Conservation (phyloP, 352 stramenopile genomes). For the Globisporangium irregulare region DNA sequence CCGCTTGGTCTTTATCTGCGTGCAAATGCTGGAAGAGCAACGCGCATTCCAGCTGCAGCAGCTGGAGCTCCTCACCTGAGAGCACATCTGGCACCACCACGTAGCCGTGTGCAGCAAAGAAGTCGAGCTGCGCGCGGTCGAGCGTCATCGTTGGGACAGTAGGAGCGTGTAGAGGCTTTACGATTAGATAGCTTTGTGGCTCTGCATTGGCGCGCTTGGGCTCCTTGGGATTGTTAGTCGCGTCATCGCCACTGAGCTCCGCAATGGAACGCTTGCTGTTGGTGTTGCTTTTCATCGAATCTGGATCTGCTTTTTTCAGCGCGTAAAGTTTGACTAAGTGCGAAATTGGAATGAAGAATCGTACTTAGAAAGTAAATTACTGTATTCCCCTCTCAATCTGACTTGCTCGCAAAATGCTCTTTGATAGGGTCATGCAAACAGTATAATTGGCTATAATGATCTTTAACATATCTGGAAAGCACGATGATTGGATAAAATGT, state of each 20-base stretch:
- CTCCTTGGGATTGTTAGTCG: not conserved
- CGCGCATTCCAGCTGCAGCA: constrained; percentile 38
- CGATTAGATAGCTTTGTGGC: not conserved
- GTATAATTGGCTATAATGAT: not conserved
- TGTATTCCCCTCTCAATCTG: not conserved
- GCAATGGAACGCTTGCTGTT: not conserved
- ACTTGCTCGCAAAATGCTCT: not conserved
- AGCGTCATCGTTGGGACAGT: not conserved
- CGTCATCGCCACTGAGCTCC: not conserved
- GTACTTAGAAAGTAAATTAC: not conserved
- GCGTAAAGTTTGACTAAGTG: not conserved
- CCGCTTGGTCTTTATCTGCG: constrained; percentile 9
- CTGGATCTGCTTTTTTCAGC: not conserved
- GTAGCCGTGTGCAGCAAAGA: constrained; percentile 22
- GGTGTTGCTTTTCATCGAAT: not conserved
- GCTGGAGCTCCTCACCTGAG: constrained; percentile 30
- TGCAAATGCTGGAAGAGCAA: constrained; percentile 21
- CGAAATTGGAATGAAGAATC: not conserved
- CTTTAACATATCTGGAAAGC: not conserved
- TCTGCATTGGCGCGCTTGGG: not conserved
- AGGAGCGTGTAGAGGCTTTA: too few species aligned
- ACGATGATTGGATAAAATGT: not conserved
- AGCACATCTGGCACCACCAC: constrained; percentile 33
- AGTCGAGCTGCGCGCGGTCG: not conserved
- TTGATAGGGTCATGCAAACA: not conserved